These are phyloP conservation scores for Gnaphalium uliginosum DNA, from an alignment of 129 eudicot species.

Conservation along the genomic window DNA sequence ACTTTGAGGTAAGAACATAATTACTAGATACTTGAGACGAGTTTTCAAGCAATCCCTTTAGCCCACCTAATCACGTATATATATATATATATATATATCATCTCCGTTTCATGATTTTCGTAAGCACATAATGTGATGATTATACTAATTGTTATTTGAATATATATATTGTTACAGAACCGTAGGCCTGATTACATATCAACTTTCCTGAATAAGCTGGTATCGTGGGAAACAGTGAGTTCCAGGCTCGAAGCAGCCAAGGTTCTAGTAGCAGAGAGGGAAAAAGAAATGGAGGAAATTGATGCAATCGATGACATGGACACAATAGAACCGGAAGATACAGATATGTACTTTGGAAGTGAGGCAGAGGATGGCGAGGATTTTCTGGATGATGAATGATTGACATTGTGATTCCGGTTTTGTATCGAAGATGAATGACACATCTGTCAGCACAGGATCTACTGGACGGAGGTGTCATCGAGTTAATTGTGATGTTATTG, in stretches of 20 bases:
- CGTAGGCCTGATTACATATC: conserved; percentile 80
- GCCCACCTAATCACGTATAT: neutral
- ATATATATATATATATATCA: too few relatives aligned
- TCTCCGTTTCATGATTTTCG: neutral
- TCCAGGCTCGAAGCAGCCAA: conserved; percentile 77
- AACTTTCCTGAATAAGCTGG: conserved; percentile 72
- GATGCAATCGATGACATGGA: conserved; percentile 39
- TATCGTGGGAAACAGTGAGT: conserved; percentile 89
- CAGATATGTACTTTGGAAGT: conserved; percentile 49
- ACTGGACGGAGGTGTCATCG: neutral
- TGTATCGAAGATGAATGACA: conserved; percentile 8
- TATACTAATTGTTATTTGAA: neutral
- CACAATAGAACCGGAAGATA: conserved; percentile 30
- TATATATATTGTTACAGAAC: conserved; percentile 48
- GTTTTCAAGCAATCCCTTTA: conserved; percentile 3
- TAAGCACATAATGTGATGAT: neutral
- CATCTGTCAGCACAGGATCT: neutral
- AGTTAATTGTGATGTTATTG: neutral
- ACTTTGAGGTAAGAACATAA: conserved; percentile 50
- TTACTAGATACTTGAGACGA: neutral
- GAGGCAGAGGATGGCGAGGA: conserved; percentile 44
- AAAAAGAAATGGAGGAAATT: conserved; percentile 51
- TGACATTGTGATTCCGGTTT: neutral
- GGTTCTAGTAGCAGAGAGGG: conserved; percentile 62
- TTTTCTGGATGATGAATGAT: conserved; percentile 18